phyloP scores from a whole-genome alignment of 139 green algal species.

The Chlorella sp. region DNA sequence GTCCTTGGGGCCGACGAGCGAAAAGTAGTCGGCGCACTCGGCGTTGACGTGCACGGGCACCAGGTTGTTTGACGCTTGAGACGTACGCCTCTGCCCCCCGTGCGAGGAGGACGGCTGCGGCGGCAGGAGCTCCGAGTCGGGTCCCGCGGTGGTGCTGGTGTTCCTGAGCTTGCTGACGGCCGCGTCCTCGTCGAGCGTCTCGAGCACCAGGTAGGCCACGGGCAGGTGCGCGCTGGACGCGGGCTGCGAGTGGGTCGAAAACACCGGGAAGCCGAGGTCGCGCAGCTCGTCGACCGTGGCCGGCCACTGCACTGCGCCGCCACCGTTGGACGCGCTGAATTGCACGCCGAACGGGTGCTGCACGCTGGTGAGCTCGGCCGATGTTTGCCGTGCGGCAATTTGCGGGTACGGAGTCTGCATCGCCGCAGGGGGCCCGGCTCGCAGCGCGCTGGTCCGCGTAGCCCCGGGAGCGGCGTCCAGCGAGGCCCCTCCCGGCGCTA shows the following conservation, averaged over 20 bases:
- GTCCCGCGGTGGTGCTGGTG: too few species aligned
- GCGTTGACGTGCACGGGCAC: conserved; percentile 30
- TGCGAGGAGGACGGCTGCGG: too few species aligned
- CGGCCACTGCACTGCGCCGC: background rate
- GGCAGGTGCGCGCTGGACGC: background rate
- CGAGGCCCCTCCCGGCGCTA: too few species aligned
- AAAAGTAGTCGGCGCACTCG: conserved; percentile 24
- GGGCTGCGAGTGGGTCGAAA: background rate
- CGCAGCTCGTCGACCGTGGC: background rate
- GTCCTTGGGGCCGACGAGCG: conserved; percentile 16
- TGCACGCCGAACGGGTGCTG: background rate
- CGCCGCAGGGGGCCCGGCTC: background rate
- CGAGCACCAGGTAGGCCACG: background rate
- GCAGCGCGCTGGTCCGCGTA: too few species aligned
- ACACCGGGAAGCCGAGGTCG: background rate
- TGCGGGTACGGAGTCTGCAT: background rate
- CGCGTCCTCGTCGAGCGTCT: background rate
- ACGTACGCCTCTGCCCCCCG: too few species aligned
- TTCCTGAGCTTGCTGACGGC: background rate
- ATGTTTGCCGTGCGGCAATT: background rate
- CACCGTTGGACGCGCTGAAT: background rate
- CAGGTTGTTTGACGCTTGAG: too few species aligned
- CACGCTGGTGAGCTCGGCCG: background rate
- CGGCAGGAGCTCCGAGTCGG: too few species aligned
- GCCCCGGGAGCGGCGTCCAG: background rate